Evolutionary conservation across 2,329 filamentous ascomycete genomes (phyloP).

Genomic region (Epicoccum nigrum): DNA sequence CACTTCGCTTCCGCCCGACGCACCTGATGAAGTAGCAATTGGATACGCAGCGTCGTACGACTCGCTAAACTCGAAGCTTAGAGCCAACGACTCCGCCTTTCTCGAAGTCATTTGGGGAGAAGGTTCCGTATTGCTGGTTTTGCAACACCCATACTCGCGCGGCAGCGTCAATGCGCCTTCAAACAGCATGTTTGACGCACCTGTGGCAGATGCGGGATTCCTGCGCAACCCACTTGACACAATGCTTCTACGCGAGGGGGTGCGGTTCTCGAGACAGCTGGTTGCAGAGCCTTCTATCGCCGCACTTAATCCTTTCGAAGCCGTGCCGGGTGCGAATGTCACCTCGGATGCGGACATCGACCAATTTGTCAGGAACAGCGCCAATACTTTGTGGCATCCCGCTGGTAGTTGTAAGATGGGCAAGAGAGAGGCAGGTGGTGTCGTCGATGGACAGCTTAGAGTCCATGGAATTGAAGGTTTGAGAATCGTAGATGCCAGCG

Average conservation of each 20-base stretch:
- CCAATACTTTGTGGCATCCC: conserved; percentile 33
- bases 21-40: conserved; percentile 23
- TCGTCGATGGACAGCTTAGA: conserved; percentile 32
- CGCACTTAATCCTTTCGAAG: conserved; percentile 28
- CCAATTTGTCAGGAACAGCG: conserved; percentile 20
- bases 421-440: conserved; percentile 33
- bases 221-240: conserved; percentile 33
- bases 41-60: conserved; percentile 26
- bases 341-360: conserved; percentile 27
- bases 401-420: conserved; percentile 36
- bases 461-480: conserved; percentile 35
- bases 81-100: conserved; percentile 22
- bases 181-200: conserved; percentile 30
- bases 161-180: conserved; percentile 32
- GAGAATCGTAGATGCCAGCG: conserved; percentile 28
- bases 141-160: conserved; percentile 35
- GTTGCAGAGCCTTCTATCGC: conserved; percentile 18
- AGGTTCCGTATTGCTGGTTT: conserved; percentile 21
- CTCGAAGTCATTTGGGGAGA: conserved; percentile 33
- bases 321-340: conserved; percentile 28
- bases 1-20: conserved; percentile 21
- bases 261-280: conserved; percentile 27
- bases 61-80: conserved; percentile 26
- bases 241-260: conserved; percentile 27
- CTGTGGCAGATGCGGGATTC: conserved; percentile 31